Conservation (phyloP, 305 asterid species). For the Solanum hybrid region DNA sequence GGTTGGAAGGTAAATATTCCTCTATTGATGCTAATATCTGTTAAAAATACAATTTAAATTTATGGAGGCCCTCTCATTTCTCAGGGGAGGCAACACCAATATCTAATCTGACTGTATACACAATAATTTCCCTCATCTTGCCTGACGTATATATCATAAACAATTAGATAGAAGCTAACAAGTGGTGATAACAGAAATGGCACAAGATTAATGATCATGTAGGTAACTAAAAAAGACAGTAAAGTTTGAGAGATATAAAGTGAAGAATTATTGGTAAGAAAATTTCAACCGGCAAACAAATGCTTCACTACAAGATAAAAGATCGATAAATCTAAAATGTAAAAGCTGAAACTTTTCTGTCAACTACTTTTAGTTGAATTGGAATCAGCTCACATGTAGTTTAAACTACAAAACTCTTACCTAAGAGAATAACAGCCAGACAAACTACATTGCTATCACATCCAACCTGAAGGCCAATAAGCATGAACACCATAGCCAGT, state of each 20-base stretch:
- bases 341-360: background rate
- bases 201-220: background rate
- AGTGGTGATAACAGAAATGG: background rate
- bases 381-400: background rate
- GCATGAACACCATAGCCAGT: conserved; percentile 80
- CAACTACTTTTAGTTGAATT: background rate
- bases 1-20: background rate
- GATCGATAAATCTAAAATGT: conserved; percentile 1
- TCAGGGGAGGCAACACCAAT: background rate
- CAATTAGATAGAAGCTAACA: background rate
- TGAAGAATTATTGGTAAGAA: background rate
- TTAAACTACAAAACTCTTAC: conserved; percentile 14
- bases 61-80: background rate
- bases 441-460: conserved; percentile 12
- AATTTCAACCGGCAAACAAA: background rate
- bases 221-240: background rate
- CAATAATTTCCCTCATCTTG: background rate
- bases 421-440: conserved; percentile 10
- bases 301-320: background rate
- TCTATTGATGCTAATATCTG: background rate
- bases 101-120: background rate
- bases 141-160: background rate
- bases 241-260: background rate
- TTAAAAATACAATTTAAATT: background rate
- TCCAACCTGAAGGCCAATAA: conserved; percentile 82